These are phyloP conservation scores for Malassezia slooffiae DNA, from an alignment of 1,284 basidiomycete genomes.

Conservation along the genomic window DNA sequence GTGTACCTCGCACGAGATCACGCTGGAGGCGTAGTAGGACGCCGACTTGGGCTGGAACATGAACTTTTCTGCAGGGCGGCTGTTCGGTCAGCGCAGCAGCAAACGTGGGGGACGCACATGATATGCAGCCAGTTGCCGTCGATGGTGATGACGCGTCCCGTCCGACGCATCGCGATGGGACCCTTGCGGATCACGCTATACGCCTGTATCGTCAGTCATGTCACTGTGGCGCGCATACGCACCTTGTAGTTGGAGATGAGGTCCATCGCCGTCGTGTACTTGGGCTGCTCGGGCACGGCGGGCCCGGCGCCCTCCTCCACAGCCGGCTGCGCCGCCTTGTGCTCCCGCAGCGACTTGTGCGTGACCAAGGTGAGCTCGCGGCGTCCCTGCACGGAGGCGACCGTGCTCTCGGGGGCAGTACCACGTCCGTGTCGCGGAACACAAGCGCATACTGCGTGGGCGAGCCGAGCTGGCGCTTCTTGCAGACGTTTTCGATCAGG, in stretches of 20 bases:
- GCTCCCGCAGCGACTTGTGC: slow-evolving; percentile 41
- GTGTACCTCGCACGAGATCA: slow-evolving; percentile 71
- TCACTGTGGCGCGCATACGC: too few species aligned
- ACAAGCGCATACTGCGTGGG: slow-evolving; percentile 40
- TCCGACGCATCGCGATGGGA: slow-evolving; percentile 64
- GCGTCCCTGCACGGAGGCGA: slow-evolving; percentile 78
- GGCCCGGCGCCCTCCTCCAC: background rate
- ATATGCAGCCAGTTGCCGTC: slow-evolving; percentile 84
- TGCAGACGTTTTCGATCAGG: slow-evolving; percentile 59
- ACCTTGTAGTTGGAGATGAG: slow-evolving; percentile 55
- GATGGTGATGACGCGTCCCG: slow-evolving; percentile 80
- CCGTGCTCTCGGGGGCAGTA: slow-evolving; percentile 92
- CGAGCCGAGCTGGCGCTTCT: slow-evolving; percentile 30
- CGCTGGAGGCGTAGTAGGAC: slow-evolving; percentile 80
- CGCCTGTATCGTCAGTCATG: slow-evolving; percentile 54
- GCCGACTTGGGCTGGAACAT: slow-evolving; percentile 53
- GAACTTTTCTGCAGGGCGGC: slow-evolving; percentile 25
- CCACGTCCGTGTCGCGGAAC: slow-evolving; percentile 50
- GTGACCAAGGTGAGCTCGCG: slow-evolving; percentile 74
- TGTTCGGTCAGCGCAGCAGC: background rate
- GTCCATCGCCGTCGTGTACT: slow-evolving; percentile 45
- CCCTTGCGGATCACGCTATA: slow-evolving; percentile 92
- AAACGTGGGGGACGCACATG: slow-evolving; percentile 55
- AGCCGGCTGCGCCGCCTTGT: background rate
- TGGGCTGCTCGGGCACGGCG: slow-evolving; percentile 18